phyloP scores from a whole-genome alignment of 78 protist species.

The Trichosphaerium sp. region DNA sequence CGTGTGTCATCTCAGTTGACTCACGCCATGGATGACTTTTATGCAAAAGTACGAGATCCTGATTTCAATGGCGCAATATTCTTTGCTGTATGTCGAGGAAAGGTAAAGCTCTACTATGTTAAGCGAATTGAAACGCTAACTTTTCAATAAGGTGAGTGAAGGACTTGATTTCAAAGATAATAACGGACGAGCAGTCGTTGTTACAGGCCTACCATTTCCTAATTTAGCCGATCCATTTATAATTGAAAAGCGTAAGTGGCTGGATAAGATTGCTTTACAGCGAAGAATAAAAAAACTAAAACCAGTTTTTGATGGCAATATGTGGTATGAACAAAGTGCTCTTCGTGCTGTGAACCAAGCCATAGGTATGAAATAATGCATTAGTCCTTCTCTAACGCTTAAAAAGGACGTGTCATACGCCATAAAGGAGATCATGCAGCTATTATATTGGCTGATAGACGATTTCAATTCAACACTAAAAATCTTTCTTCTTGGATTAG shows the following conservation, averaged over 20 bases:
- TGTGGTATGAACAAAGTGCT: slow-evolving; percentile 83
- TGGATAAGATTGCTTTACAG: not conserved
- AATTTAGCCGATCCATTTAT: not conserved
- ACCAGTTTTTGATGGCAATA: slow-evolving; percentile 22
- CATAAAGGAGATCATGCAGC: slow-evolving; percentile 88
- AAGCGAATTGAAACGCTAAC: not conserved
- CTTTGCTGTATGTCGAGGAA: slow-evolving; percentile 91
- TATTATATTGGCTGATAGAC: slow-evolving; percentile 69
- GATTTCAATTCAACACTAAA: slow-evolving; percentile 1
- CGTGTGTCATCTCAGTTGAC: not conserved
- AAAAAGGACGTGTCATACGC: slow-evolving; percentile 92
- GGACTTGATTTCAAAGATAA: slow-evolving; percentile 89
- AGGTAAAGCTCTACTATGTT: slow-evolving; percentile 8
- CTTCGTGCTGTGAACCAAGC: slow-evolving; percentile 94
- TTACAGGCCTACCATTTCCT: slow-evolving; percentile 88
- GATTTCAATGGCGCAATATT: slow-evolving; percentile 56
- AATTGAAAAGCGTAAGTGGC: not conserved
- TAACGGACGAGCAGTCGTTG: slow-evolving; percentile 86
- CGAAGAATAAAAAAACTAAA: not conserved
- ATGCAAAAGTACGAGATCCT: not conserved
- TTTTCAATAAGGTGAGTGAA: slow-evolving; percentile 68
- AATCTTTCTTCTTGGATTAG: slow-evolving; percentile 44
- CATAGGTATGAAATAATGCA: no score
- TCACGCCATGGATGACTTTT: slow-evolving; percentile 13
- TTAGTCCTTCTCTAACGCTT: no score